Percentiles rank a stretch among this genome's conserved stretches.
phyloP scores from a whole-genome alignment of 176 grass and related monocot genomes.

The Carex littledalei region DNA sequence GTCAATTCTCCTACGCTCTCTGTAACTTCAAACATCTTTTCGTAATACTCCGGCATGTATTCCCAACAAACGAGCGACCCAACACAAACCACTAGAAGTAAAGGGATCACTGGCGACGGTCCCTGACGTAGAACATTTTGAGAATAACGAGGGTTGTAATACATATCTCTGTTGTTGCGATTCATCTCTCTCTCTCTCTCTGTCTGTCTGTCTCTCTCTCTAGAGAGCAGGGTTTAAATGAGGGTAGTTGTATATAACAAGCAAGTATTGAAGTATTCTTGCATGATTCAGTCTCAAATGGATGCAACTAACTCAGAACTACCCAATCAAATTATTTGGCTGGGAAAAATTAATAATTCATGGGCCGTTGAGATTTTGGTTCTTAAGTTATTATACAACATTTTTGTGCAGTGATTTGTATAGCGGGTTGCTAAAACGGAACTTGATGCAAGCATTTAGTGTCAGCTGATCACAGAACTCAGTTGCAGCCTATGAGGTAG shows the following conservation, averaged over 20 bases:
- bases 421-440: background rate
- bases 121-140: background rate
- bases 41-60: background rate
- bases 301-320: constrained; percentile 19
- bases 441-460: background rate
- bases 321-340: background rate
- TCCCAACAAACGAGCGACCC: constrained; percentile 5
- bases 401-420: background rate
- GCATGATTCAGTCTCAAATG: constrained; percentile 4
- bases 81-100: constrained; percentile 10
- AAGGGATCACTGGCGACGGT: constrained; percentile 23
- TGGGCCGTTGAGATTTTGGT: constrained; percentile 5
- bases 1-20: background rate
- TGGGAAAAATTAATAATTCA: background rate
- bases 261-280: background rate
- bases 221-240: background rate
- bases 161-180: constrained; percentile 10
- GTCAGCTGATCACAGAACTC: background rate
- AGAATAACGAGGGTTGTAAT: background rate
- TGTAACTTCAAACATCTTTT: background rate
- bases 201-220: background rate
- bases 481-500: background rate
- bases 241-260: background rate
- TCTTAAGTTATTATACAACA: background rate
- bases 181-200: background rate